These are phyloP conservation scores for Golubevia sp. DNA, from an alignment of 1,284 basidiomycete genomes.

Conservation along the genomic window DNA sequence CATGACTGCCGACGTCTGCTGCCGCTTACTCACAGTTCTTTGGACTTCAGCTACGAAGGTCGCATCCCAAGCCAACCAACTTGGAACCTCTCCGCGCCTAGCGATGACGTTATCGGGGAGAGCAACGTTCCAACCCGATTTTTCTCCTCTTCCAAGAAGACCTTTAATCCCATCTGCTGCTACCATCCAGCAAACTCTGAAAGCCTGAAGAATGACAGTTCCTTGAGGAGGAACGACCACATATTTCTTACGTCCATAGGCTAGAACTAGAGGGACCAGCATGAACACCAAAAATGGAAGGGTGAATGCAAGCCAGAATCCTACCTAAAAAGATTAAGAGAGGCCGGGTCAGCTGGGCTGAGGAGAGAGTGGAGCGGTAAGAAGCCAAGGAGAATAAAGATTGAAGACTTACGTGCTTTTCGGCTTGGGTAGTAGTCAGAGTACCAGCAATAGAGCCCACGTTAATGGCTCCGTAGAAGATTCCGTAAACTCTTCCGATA, in stretches of 20 bases:
- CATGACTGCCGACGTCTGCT: too few species aligned
- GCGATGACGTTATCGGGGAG: not conserved
- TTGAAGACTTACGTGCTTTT: too few species aligned
- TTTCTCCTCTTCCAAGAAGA: not conserved
- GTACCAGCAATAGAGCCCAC: not conserved
- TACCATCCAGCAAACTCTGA: not conserved
- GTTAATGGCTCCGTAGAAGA: constrained; percentile 37
- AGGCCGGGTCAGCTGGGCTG: too few species aligned
- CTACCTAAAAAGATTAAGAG: too few species aligned
- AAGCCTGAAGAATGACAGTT: not conserved
- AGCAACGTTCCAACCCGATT: not conserved
- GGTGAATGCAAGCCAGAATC: constrained; percentile 1
- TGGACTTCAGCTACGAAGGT: not conserved
- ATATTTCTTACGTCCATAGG: constrained; percentile 1
- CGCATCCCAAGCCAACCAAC: not conserved
- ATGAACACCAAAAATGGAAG: not conserved
- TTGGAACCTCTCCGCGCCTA: not conserved
- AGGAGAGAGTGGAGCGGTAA: too few species aligned
- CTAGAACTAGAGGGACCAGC: not conserved
- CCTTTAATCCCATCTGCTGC: not conserved
- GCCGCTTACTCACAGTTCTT: not conserved
- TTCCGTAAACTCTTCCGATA: constrained; percentile 45
- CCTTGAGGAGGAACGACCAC: not conserved
- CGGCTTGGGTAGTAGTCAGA: constrained; percentile 1
- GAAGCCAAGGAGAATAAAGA: too few species aligned